Conservation (phyloP, 1,284 basidiomycete species). For the Pyrrhoderma noxium region DNA sequence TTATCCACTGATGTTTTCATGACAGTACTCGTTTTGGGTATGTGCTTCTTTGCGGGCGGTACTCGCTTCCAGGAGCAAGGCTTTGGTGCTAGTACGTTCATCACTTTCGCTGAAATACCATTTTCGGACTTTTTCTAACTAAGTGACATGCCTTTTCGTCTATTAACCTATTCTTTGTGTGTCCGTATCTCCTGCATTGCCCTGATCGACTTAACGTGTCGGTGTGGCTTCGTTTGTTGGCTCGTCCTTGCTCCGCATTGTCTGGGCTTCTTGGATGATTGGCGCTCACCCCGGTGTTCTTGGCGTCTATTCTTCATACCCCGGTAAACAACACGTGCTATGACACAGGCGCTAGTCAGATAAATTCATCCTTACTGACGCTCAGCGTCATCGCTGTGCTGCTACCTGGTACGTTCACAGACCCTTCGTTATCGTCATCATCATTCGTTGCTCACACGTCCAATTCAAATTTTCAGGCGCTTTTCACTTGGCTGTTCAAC, state of each 20-base stretch:
- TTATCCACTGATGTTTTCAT: conserved; percentile 22
- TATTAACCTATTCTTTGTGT: too few species aligned
- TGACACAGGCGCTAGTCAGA: conserved; percentile 69
- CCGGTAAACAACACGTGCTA: too few species aligned
- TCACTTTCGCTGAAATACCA: background rate
- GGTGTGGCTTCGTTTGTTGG: too few species aligned
- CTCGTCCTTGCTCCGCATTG: background rate
- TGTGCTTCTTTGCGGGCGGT: conserved; percentile 79
- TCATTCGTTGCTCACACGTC: background rate
- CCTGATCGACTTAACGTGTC: too few species aligned
- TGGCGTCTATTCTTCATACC: background rate
- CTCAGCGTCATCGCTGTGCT: conserved; percentile 76
- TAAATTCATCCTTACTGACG: conserved; percentile 77
- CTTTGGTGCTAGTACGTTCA: conserved; percentile 59
- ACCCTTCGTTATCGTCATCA: background rate
- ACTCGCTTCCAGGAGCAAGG: conserved; percentile 71
- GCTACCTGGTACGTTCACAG: conserved; percentile 40
- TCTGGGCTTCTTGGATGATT: background rate
- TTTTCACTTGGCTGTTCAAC: conserved; percentile 45
- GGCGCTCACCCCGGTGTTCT: background rate
- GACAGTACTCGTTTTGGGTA: conserved; percentile 59
- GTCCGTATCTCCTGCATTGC: background rate
- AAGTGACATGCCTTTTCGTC: too few species aligned
- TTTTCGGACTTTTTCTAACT: background rate
- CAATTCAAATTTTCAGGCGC: conserved; percentile 34